Evolutionary conservation across 2,329 filamentous ascomycete species (phyloP).

Genomic region (Arthroderma sp.): DNA sequence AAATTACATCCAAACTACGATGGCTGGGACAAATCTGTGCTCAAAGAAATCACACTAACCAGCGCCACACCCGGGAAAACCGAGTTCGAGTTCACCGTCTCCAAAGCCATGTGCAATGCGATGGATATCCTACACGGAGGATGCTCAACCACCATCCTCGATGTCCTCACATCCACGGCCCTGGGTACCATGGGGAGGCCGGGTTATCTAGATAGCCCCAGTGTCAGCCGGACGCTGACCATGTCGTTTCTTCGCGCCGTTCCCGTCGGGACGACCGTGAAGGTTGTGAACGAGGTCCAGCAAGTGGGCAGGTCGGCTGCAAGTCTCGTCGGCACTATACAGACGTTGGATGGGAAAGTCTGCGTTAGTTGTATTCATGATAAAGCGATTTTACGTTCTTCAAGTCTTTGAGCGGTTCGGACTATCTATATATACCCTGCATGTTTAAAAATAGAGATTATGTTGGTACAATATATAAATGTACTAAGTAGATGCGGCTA

Average conservation of each 20-base stretch:
- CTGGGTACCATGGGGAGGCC: constrained; percentile 43
- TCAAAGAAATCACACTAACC: neutral
- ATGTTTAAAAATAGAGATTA: too few species aligned
- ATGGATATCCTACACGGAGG: constrained; percentile 85
- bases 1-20: neutral
- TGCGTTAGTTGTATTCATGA: too few species aligned
- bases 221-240: constrained; percentile 52
- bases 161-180: constrained; percentile 49
- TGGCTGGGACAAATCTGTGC: neutral
- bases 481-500: too few species aligned
- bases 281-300: too few species aligned
- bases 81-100: constrained; percentile 42
- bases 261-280: too few species aligned
- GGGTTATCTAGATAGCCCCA: constrained; percentile 48
- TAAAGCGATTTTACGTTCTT: too few species aligned
- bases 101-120: constrained; percentile 77
- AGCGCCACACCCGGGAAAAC: neutral
- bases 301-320: too few species aligned
- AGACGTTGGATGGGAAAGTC: too few species aligned
- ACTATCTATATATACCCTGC: too few species aligned
- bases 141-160: constrained; percentile 53
- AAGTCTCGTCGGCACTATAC: too few species aligned
- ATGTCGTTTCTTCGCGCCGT: constrained; percentile 19
- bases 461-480: too few species aligned
- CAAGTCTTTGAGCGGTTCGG: too few species aligned